These are phyloP conservation scores for Ogataea zsoltii DNA, from an alignment of 805 yeast genomes.

Conservation along the genomic window DNA sequence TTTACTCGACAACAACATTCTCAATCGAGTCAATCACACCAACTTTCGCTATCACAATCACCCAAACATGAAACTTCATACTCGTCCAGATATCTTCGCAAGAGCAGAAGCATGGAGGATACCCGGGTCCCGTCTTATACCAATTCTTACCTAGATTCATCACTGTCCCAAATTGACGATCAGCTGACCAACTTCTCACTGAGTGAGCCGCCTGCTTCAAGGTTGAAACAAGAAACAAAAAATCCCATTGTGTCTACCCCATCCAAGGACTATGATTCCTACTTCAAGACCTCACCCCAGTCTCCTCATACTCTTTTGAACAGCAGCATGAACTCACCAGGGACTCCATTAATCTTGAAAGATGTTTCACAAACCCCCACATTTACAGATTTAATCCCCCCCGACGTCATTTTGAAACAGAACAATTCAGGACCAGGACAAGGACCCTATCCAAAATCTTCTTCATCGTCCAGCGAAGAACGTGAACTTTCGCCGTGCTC, in stretches of 20 bases:
- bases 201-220: constrained; percentile 10
- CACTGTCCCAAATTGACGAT: constrained; percentile 5
- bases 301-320: constrained; percentile 8
- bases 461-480: constrained; percentile 3
- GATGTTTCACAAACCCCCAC: constrained; percentile 23
- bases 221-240: neutral
- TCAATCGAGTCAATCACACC: neutral
- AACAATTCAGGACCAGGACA: too few species aligned
- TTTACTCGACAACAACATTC: constrained; percentile 20
- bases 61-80: constrained; percentile 11
- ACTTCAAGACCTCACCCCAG: constrained; percentile 13
- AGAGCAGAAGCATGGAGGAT: constrained; percentile 28
- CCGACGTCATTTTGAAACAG: constrained; percentile 11
- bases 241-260: constrained; percentile 14
- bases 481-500: constrained; percentile 12
- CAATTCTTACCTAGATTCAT: neutral
- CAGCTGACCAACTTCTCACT: constrained; percentile 7
- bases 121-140: constrained; percentile 6
- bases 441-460: neutral
- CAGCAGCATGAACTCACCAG: constrained; percentile 25
- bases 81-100: constrained; percentile 25
- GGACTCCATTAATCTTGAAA: constrained; percentile 24
- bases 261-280: constrained; percentile 20
- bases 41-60: neutral
- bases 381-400: constrained; percentile 21